A percentile compares a stretch with the other conserved stretches of the same genome.
phyloP scores from a whole-genome alignment of 169 alveolate species.

The Eimeria sp. region DNA sequence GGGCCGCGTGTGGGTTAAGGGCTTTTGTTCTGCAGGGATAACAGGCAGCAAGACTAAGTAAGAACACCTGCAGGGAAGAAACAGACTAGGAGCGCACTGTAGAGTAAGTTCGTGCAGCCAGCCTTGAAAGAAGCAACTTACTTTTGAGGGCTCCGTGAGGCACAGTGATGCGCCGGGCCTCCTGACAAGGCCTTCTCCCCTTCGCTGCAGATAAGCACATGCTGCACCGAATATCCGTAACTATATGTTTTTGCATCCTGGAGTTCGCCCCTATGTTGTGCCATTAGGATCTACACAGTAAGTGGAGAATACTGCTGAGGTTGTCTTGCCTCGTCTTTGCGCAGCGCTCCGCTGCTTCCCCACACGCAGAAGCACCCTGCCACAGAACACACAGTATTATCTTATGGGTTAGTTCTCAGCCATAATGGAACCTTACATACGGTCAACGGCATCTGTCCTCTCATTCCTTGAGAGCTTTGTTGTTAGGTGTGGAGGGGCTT shows the following conservation, averaged over 20 bases:
- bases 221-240: background rate
- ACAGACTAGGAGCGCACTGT: background rate
- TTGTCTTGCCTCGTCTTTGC: slow-evolving; percentile 54
- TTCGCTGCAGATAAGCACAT: slow-evolving; percentile 14
- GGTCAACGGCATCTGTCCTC: background rate
- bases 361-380: slow-evolving; percentile 40
- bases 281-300: background rate
- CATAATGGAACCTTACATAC: too few relatives aligned
- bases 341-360: slow-evolving; percentile 55
- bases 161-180: background rate
- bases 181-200: background rate
- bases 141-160: background rate
- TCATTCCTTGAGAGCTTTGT: background rate
- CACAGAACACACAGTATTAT: background rate
- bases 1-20: slow-evolving; percentile 62
- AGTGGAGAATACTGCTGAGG: background rate
- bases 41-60: background rate
- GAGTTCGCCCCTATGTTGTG: background rate
- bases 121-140: background rate
- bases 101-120: background rate
- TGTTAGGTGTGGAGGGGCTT: background rate
- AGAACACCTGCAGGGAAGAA: background rate
- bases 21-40: slow-evolving; percentile 21
- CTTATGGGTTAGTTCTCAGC: too few relatives aligned
- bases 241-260: background rate